Base-by-base conservation (phyloP, 768 basidiomycete species). In the Naematelia aurantialba region DNA sequence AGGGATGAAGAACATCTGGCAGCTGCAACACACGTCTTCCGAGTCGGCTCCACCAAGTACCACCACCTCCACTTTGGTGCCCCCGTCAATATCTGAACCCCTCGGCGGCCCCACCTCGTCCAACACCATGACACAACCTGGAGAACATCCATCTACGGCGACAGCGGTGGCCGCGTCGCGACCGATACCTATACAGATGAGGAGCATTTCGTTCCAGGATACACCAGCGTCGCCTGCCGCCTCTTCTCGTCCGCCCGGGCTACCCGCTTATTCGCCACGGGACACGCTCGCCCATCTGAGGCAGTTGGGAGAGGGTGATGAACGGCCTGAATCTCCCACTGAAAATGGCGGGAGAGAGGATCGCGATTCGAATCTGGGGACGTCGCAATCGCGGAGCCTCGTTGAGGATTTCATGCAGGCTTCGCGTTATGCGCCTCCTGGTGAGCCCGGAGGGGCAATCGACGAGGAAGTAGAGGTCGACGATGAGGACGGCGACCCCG, bases 361-460 rank as follows among this genome's bases (percentile, higher is more conserved):
- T 39, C 34, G 34, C 8, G 34, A 39, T 8, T 17, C 34, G 8
- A 39, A 17, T 39, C 34, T 39, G 34, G 34, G 34, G 8, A 39
- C 34, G 17, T 39, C 34, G 8, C 34, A 39, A 39, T 39, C 34
- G 8, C 34, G 34, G 34, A 39, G 34, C 17, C 34, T 39, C 8
- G 34, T 39, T 17, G 34, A 39, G 34, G 34, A 39, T 17, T 39
- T 39, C 8, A 39, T 39, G 17, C 8, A 17, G 17, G 34, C 34
- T 8, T 39, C 34, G 17, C 34, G 8, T 39, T 39, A 39, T 39
- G 34, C 34, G 17, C 34, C 34, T 8, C 17, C 17, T 39, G 34
- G 34, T 39, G 34, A 39, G 17, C 34, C 34, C 17, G 8, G 8
- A 17, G 34, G 8, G 34, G 25, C 44, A 61, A 49, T 58, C 54